These are phyloP conservation scores for Claviceps capensis DNA, from an alignment of 2,329 filamentous ascomycete species.

Conservation along the genomic window DNA sequence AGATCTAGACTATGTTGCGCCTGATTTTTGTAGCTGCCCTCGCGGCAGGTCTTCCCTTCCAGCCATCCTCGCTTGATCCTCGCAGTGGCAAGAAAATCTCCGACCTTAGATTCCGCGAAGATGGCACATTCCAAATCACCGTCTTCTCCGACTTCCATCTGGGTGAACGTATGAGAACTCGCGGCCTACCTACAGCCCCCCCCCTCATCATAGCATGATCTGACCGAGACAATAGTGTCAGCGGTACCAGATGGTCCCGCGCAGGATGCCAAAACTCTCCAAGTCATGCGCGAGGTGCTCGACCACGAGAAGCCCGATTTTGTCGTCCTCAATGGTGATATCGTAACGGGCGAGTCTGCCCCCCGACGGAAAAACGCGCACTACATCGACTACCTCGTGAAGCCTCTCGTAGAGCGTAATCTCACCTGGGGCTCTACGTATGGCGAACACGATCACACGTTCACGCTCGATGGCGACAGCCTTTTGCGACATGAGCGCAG, in stretches of 20 bases:
- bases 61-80: too few relatives aligned
- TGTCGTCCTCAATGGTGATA: slow-evolving; percentile 57
- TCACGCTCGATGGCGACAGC: slow-evolving; percentile 35
- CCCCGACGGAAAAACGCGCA: slow-evolving; percentile 35
- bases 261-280: slow-evolving; percentile 41
- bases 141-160: slow-evolving; percentile 4
- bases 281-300: slow-evolving; percentile 45
- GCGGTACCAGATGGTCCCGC: slow-evolving; percentile 16
- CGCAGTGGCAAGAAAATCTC: not conserved
- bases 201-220: not conserved
- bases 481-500: slow-evolving; percentile 26
- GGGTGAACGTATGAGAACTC: not conserved
- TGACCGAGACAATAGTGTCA: not conserved
- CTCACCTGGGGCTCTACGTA: slow-evolving; percentile 54
- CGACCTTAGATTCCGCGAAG: not conserved
- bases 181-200: too few relatives aligned
- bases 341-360: slow-evolving; percentile 54
- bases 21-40: not conserved
- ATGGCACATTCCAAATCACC: slow-evolving; percentile 1
- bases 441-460: slow-evolving; percentile 54
- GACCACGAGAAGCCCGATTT: slow-evolving; percentile 42
- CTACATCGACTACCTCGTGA: slow-evolving; percentile 45
- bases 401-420: slow-evolving; percentile 38
- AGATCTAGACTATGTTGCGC: not conserved
- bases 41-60: not conserved